Conservation (phyloP, 2,329 filamentous ascomycete genomes). For the Helotiales sp. region DNA sequence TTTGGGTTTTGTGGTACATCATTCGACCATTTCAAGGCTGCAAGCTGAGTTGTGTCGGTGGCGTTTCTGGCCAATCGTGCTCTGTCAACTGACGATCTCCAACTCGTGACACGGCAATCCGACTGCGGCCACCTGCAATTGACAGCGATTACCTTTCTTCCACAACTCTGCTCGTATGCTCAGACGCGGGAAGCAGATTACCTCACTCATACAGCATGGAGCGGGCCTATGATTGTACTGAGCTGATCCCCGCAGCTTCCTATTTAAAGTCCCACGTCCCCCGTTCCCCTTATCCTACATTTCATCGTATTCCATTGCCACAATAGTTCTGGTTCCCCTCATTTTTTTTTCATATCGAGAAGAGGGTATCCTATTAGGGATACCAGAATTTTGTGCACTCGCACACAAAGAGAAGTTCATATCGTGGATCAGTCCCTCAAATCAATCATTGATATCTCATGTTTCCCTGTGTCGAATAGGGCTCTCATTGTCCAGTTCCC, state of each 20-base stretch:
- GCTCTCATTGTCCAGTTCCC: constrained; percentile 19
- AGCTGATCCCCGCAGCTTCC: not conserved
- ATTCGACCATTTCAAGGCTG: constrained; percentile 14
- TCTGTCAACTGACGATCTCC: constrained; percentile 22
- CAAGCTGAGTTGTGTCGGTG: not conserved
- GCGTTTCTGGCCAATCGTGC: constrained; percentile 10
- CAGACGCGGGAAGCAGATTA: not conserved
- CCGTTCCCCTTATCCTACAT: not conserved
- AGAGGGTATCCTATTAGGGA: constrained; percentile 23
- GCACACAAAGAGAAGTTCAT: constrained; percentile 32
- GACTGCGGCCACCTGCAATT: constrained; percentile 11
- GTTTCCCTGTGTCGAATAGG: constrained; percentile 28
- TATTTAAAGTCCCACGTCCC: constrained; percentile 5
- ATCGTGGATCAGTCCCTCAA: constrained; percentile 34
- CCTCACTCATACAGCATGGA: constrained; percentile 6
- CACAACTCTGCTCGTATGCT: not conserved
- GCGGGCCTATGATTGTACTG: not conserved
- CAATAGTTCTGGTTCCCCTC: not conserved
- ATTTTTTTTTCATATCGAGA: not conserved
- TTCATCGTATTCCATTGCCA: not conserved
- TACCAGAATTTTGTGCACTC: constrained; percentile 21
- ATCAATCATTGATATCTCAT: constrained; percentile 32
- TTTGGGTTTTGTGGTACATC: not conserved
- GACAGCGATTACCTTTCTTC: not conserved
- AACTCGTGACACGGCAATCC: constrained; percentile 23